Evolutionary conservation across 805 yeast genomes (phyloP), one percentile per base, ranked within the genome.

Genomic region (Kodamaea jinghongensis): DNA sequence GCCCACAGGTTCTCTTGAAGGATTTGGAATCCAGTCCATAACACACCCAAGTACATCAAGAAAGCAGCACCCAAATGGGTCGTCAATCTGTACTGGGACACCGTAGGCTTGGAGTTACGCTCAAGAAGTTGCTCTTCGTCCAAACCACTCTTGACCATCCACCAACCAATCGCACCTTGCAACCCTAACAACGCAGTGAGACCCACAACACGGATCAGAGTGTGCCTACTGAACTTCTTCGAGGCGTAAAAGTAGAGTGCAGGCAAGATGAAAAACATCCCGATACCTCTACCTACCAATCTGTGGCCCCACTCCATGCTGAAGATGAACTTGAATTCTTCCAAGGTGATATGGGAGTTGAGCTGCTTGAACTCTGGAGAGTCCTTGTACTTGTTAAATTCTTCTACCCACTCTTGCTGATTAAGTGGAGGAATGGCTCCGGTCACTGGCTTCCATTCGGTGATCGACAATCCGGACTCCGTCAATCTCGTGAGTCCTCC

Each of bases 221-320:
- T 83, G 43, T 79, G 80, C 3, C 77, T 63, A 2, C 89, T 79
- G 8, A 91, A 79, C 47, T 71, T 79, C 29, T 79, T 78, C 3
- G 82, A 67, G 12, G 73, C 71, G 54, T 87, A 81, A 52, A 89
- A 89, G 58, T 86, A 93, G 3, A 82, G 57, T 0, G 96, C 93
- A 4, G 99, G 99, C 13, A 84, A 57, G 5, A 91, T 78, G 55
- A 93, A 81, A 4, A 84, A 77, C 50, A 80, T 63, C 29, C 99
- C 99, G 52, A 93, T 90, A 38, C 84, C 76, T 61, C 99, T 78
- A 12, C 98, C 99, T 72, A 93, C 77, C 42, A 91, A 65, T 54
- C 99, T 75, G 62, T 93, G 99, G 31, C 83, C 82, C 99, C 99
- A 93, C 65, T 93, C 99, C 97, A 93, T 91, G 56, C 78, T 81